These are phyloP conservation scores for Stentor roeselii DNA, from an alignment of 73 alveolate species.

Conservation along the genomic window DNA sequence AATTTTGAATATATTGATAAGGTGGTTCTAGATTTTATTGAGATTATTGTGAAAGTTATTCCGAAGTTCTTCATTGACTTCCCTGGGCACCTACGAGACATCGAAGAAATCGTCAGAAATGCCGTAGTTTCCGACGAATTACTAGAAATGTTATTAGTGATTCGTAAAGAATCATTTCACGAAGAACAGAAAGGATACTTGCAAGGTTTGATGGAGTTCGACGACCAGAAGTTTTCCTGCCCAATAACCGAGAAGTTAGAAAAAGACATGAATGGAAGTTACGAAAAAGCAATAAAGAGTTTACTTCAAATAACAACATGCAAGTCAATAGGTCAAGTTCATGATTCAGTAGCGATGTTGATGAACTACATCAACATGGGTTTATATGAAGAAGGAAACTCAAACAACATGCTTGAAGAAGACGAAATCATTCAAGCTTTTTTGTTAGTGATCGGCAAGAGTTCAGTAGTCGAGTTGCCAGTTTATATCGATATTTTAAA, in stretches of 20 bases:
- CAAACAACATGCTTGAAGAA: no score
- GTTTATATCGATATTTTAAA: no score
- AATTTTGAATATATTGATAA: neutral
- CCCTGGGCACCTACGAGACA: neutral
- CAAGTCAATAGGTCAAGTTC: neutral
- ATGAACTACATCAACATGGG: neutral
- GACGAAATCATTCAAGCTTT: no score
- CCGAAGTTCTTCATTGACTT: neutral
- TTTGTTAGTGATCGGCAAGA: no score
- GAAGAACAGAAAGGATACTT: neutral
- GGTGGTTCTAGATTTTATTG: neutral
- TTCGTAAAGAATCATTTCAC: neutral
- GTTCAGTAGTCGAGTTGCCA: no score
- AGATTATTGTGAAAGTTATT: neutral
- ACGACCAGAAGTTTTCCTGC: neutral
- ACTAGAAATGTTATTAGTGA: neutral
- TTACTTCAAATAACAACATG: neutral
- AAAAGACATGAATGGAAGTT: neutral
- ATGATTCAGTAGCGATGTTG: neutral
- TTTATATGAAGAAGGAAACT: no score
- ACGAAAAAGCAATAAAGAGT: neutral
- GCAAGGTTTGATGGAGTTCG: neutral
- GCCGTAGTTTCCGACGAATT: neutral
- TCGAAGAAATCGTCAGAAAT: neutral
- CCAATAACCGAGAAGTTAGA: neutral